Evolutionary conservation across 228 moss, liverwort and hornwort species (phyloP).

Genomic region (Sphagnum magellanicum): DNA sequence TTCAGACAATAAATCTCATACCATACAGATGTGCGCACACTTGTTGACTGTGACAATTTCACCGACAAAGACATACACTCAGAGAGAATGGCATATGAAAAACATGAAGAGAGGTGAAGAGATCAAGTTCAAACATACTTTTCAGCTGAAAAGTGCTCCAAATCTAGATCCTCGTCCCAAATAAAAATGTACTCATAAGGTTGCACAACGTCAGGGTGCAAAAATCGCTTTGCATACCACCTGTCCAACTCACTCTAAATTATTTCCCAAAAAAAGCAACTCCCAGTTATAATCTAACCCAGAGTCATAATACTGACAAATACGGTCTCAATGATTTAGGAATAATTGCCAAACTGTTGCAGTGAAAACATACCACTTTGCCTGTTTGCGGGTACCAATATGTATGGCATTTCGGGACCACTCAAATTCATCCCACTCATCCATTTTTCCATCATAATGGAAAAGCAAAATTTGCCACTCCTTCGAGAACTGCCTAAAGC

Average conservation of each 20-base stretch:
- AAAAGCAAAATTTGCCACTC: slow-evolving; percentile 90
- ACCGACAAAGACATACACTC: too few species aligned
- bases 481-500: slow-evolving; percentile 76
- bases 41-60: too few species aligned
- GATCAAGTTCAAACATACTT: slow-evolving; percentile 11
- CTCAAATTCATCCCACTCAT: slow-evolving; percentile 89
- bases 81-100: too few species aligned
- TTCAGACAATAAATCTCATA: too few species aligned
- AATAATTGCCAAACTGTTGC: background rate
- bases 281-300: too few species aligned
- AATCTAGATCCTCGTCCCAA: slow-evolving; percentile 73
- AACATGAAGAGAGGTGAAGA: too few species aligned
- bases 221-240: slow-evolving; percentile 69
- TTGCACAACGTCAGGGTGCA: slow-evolving; percentile 58
- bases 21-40: too few species aligned
- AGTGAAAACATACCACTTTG: slow-evolving; percentile 64
- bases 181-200: slow-evolving; percentile 61
- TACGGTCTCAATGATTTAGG: background rate
- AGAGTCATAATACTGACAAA: background rate
- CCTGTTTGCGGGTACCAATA: slow-evolving; percentile 78
- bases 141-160: slow-evolving; percentile 40
- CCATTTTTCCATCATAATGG: slow-evolving; percentile 92
- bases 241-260: slow-evolving; percentile 11
- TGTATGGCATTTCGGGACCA: slow-evolving; percentile 91
- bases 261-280: background rate